Evolutionary conservation across 352 stramenopile species (phyloP).

Genomic region (Phytophthora fragariae): DNA sequence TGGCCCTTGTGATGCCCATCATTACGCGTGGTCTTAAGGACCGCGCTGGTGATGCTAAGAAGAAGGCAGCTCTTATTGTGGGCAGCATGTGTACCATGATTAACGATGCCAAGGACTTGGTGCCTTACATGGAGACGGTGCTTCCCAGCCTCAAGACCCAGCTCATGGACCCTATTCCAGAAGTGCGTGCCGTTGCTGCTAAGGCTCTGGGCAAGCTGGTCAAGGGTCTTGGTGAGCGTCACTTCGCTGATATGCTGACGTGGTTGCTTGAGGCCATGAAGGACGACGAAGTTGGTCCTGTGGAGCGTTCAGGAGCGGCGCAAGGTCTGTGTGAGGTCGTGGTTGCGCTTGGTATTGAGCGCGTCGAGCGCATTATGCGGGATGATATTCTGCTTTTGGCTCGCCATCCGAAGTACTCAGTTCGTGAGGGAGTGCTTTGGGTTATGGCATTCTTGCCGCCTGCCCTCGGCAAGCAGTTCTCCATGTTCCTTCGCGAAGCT

Average conservation of each 20-base stretch:
- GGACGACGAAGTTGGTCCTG: conserved; percentile 91
- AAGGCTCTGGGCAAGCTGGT: conserved; percentile 97
- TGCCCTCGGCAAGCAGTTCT: conserved; percentile 94
- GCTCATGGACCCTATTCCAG: conserved; percentile 94
- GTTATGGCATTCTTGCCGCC: conserved; percentile 98
- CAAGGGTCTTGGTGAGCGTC: conserved; percentile 95
- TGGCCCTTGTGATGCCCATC: conserved; percentile 99
- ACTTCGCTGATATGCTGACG: conserved; percentile 96
- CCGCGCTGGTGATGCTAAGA: conserved; percentile 96
- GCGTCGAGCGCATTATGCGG: conserved; percentile 77
- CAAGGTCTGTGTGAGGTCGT: conserved; percentile 98
- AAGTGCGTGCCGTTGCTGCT: conserved; percentile 94
- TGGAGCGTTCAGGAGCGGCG: conserved; percentile 98
- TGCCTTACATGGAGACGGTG: conserved; percentile 98
- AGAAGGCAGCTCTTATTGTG: conserved; percentile 98
- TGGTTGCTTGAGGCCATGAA: conserved; percentile 98
- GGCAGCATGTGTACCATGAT: conserved; percentile 99
- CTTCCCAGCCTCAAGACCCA: conserved; percentile 96
- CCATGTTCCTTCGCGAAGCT: conserved; percentile 93
- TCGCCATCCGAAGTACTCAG: conserved; percentile 94
- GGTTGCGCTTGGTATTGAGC: conserved; percentile 83
- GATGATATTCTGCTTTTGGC: conserved; percentile 96
- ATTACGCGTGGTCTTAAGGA: conserved; percentile 98
- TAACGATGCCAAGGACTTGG: conserved; percentile 97
- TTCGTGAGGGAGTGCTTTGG: conserved; percentile 99